Conservation (phyloP, 139 green algal genomes). For the Chlorella sp. region DNA sequence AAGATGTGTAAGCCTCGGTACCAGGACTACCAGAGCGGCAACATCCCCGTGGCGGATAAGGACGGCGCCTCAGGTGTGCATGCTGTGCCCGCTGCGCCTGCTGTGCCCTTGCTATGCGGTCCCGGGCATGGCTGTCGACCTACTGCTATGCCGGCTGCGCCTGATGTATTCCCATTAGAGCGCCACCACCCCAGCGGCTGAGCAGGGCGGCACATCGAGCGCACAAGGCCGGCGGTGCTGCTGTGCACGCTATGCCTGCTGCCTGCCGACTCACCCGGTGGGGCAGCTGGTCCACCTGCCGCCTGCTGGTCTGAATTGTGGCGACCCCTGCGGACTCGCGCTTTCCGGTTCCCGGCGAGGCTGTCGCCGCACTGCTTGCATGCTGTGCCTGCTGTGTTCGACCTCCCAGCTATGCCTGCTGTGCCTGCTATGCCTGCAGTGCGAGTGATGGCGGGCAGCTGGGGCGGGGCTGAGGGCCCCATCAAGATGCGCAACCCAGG, state of each 20-base stretch:
- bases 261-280: background rate
- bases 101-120: no score
- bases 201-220: slow-evolving; percentile 42
- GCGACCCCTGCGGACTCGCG: no score
- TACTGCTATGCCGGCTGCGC: background rate
- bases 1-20: slow-evolving; percentile 91
- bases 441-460: slow-evolving; percentile 83
- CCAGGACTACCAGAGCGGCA: slow-evolving; percentile 81
- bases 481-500: slow-evolving; percentile 88
- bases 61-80: slow-evolving; percentile 39
- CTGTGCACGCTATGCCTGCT: background rate
- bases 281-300: background rate
- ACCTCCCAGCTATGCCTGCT: no score
- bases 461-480: slow-evolving; percentile 42
- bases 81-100: background rate
- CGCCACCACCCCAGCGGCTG: slow-evolving; percentile 70
- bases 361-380: no score
- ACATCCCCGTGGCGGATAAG: slow-evolving; percentile 73
- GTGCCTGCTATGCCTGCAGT: slow-evolving; percentile 42
- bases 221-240: background rate
- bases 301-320: background rate
- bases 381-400: background rate
- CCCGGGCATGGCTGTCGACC: no score
- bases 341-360: no score
- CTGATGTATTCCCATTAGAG: slow-evolving; percentile 55